Base-by-base conservation (phyloP, 192 early-diverging fungal genomes). In the Coemansia sp. region DNA sequence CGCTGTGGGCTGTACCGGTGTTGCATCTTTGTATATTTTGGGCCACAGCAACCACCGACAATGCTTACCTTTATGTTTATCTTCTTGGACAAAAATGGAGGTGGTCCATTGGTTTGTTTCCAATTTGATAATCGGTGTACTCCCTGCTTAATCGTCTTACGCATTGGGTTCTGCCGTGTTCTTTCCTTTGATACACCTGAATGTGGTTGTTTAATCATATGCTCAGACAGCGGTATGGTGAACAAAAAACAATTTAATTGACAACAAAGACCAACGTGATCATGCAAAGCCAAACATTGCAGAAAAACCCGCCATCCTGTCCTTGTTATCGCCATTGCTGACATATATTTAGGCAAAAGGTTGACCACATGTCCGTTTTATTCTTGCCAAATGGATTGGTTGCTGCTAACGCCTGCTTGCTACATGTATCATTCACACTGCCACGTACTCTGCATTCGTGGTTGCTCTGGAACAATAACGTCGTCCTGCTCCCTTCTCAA, bases 311-410 rank as follows among this genome's bases (percentile, higher is more conserved):
- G 6, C 17, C 55, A 34, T 57, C 33, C 17, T 57, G n/a, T n/a
- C 55, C 19, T 35, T 36, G 34, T 57, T 57, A 25, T 58, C 49
- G 15, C 23, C 42, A 58, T 73, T 73, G 70, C 70, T 73, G 64
- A 73, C 70, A 73, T 36, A 50, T 62, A 66, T 73, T 73, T 73
- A 73, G 70, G 70, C 70, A 73, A 58, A 66, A 59, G 62, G 52
- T 20, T 41, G 52, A 20, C 64, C 70, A 66, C 70, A 57, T 73
- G 70, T 19, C 22, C 36, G 34, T 48, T 56, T 40, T 55, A 52
- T 41, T 36, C 29, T 20, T 57, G 34, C 17, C 14, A 57, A 34
- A 17, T 4, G 33, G 20, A 5, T 57, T 35, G 29, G 7, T 20
- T n/a, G 55, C 55, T 57, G 34, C 15, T 57, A 35, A 25, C 20